Base-by-base conservation (phyloP, 2,329 filamentous ascomycete genomes). In the Apiospora phragmitis region DNA sequence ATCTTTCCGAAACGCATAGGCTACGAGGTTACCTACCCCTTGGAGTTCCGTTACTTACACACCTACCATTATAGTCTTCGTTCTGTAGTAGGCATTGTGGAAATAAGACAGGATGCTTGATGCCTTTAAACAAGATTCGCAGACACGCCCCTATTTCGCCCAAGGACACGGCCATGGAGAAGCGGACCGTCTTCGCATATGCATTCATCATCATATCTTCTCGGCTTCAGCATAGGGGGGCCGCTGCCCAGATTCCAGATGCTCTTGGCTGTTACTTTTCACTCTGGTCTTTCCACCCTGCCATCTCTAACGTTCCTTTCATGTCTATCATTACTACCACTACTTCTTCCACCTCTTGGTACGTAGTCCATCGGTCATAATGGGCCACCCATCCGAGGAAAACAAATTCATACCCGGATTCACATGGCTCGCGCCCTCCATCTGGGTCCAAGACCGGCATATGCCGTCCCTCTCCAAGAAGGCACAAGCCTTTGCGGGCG, bases 341-440 rank as follows among this genome's bases (percentile, higher is more conserved):
- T 35, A n/a, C 51, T n/a, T n/a, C 18, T 35, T 16, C 2, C 14
- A 62, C 18, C 21, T 2, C 4, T 62, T 21, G 18, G 55, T 24
- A 16, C 18, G 18, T 14, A 38, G 12, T n/a, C 18, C 9, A n/a
- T 38, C 29, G 2, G 9, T 35, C 65, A 67, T 5, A 43, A 67
- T 67, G 65, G 65, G 65, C 26, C 18, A 32, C 18, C 65, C 42
- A 8, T 47, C 65, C 8, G 41, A 67, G 18, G 9, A 41, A n/a
- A 24, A 12, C 38, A 41, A 73, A 87, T 85, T 67, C 84, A 65
- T 76, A 29, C 71, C 71, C 21, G 76, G 77, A 41, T 85, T 84
- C 74, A 72, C 71, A 26, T 76, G 77, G 68, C 77, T 86, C 21
- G 80, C 78, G 12, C 76, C 78, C 5, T 79, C 81, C 1, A 76